Conservation (phyloP, 129 eudicot species). For the Flaveria linearis region DNA sequence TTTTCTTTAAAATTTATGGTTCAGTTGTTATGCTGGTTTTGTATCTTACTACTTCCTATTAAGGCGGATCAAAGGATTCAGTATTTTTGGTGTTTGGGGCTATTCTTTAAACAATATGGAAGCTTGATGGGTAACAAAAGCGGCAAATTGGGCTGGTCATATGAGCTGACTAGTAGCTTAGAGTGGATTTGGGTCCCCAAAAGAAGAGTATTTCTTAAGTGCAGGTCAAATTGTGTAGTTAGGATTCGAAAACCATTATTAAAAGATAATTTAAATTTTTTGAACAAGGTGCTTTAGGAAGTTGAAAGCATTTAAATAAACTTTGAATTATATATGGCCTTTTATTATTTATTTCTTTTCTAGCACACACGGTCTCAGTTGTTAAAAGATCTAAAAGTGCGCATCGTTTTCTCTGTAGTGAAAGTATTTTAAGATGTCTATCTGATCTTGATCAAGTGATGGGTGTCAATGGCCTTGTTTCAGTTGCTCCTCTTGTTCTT, state of each 20-base stretch:
- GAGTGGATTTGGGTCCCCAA: slow-evolving; percentile 1
- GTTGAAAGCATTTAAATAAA: neutral
- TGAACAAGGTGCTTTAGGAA: neutral
- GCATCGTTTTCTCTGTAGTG: neutral
- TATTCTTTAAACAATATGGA: neutral
- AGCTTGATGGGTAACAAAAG: slow-evolving; percentile 16
- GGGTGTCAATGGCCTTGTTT: slow-evolving; percentile 17
- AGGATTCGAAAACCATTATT: neutral
- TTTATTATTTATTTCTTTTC: neutral
- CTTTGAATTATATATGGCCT: neutral
- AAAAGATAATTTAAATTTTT: neutral
- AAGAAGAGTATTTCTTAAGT: neutral
- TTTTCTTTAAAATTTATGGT: neutral
- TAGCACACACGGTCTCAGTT: slow-evolving; percentile 1
- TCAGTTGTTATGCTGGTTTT: slow-evolving; percentile 5
- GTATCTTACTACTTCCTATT: slow-evolving; percentile 22
- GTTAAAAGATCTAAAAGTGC: neutral
- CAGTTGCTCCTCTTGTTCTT: neutral
- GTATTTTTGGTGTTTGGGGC: neutral
- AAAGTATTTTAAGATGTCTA: slow-evolving; percentile 11
- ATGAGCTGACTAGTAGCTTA: neutral
- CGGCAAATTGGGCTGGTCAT: slow-evolving; percentile 10
- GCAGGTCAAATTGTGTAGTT: neutral
- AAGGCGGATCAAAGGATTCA: slow-evolving; percentile 1
- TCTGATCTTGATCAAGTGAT: slow-evolving; percentile 19